phyloP scores from a whole-genome alignment of 108 stramenopile species.

The Chaetoceros tenuissimus region DNA sequence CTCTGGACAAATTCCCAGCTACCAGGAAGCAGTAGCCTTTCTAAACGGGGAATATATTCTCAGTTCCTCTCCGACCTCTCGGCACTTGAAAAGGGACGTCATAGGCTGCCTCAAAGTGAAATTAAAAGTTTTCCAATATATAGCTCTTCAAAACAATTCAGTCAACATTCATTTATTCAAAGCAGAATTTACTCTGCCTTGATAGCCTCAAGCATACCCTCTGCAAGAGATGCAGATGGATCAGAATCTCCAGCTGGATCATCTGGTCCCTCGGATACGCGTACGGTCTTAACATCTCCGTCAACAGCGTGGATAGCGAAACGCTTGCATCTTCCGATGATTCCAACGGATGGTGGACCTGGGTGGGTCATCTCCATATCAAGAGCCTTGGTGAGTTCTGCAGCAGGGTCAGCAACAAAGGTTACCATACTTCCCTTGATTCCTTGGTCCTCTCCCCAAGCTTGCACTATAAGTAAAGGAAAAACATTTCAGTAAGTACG shows the following conservation, averaged over 20 bases:
- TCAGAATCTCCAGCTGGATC: slow-evolving; percentile 59
- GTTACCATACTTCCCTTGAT: slow-evolving; percentile 30
- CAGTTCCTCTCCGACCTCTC: not conserved
- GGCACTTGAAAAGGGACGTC: not conserved
- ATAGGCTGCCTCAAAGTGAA: not conserved
- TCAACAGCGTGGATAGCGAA: slow-evolving; percentile 53
- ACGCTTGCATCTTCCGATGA: slow-evolving; percentile 62
- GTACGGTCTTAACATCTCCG: slow-evolving; percentile 40
- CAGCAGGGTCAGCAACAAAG: slow-evolving; percentile 55
- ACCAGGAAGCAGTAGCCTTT: slow-evolving; percentile 1
- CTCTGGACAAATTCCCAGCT: not conserved
- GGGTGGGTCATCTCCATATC: slow-evolving; percentile 58
- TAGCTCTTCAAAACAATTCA: no score
- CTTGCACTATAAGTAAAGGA: slow-evolving; percentile 48
- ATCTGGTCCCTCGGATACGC: slow-evolving; percentile 44
- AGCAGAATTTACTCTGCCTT: no score
- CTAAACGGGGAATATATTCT: not conserved
- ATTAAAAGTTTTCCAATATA: no score
- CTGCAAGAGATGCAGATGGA: slow-evolving; percentile 33
- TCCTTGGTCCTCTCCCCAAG: slow-evolving; percentile 56
- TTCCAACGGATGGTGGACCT: slow-evolving; percentile 37
- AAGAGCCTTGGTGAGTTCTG: slow-evolving; percentile 38
- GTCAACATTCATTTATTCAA: no score
- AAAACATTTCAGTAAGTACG: not conserved
- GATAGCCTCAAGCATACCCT: slow-evolving; percentile 36